phyloP scores from a whole-genome alignment of 352 stramenopile genomes.

The Pythium vanterpoolii region DNA sequence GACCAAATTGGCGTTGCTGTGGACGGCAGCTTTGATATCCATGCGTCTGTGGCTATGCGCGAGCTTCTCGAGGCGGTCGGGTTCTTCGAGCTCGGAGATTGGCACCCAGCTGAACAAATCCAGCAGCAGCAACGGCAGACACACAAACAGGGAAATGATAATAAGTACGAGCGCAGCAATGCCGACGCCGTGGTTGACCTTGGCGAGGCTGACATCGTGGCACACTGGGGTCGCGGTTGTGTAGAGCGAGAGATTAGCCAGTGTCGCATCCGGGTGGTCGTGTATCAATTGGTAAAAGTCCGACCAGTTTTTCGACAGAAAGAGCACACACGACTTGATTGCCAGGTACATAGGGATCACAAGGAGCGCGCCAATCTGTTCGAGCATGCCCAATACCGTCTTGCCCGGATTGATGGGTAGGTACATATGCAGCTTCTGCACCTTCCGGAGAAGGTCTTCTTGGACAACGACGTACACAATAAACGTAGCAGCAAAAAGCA shows the following conservation, averaged over 20 bases:
- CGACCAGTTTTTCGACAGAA: slow-evolving; percentile 41
- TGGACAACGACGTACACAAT: slow-evolving; percentile 57
- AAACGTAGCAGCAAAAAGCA: slow-evolving; percentile 40
- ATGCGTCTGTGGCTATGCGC: slow-evolving; percentile 29
- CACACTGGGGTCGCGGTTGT: slow-evolving; percentile 11
- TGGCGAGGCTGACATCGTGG: slow-evolving; percentile 19
- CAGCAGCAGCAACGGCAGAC: slow-evolving; percentile 46
- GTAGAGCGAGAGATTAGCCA: slow-evolving; percentile 26
- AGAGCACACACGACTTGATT: slow-evolving; percentile 62
- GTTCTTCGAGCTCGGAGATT: slow-evolving; percentile 36
- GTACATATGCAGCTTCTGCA: slow-evolving; percentile 51
- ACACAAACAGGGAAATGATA: slow-evolving; percentile 47
- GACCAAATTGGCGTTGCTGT: slow-evolving; percentile 51
- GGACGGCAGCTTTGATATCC: slow-evolving; percentile 46
- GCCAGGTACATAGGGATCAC: slow-evolving; percentile 49
- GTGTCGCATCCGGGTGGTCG: slow-evolving; percentile 9
- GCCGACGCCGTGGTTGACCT: slow-evolving; percentile 40
- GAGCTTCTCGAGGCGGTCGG: slow-evolving; percentile 23
- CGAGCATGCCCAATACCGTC: slow-evolving; percentile 25
- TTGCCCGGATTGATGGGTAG: slow-evolving; percentile 39
- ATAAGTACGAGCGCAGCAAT: slow-evolving; percentile 38
- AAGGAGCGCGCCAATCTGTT: slow-evolving; percentile 46
- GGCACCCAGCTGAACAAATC: slow-evolving; percentile 61
- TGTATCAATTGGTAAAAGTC: slow-evolving; percentile 29
- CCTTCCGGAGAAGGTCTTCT: slow-evolving; percentile 51